Percentiles rank a stretch among this genome's conserved stretches.
Evolutionary conservation across 345 rosid genomes (phyloP).

Genomic region (Excoecaria cochinchinensis): DNA sequence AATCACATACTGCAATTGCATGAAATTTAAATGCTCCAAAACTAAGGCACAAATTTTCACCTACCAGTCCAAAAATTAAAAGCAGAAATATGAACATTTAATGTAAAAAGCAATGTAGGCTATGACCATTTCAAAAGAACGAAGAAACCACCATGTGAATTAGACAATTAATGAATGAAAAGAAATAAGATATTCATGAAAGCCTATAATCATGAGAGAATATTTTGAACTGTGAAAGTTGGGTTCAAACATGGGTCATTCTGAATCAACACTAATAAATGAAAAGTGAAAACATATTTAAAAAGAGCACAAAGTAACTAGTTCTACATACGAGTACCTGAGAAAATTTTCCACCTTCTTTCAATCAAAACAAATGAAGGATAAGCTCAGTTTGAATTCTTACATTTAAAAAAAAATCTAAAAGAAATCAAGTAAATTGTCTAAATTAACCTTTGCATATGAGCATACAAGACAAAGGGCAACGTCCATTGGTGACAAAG

Average conservation of each 20-base stretch:
- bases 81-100: neutral
- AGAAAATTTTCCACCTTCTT: neutral
- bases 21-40: neutral
- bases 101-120: neutral
- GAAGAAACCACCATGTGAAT: neutral
- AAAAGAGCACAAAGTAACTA: neutral
- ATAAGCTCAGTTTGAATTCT: neutral
- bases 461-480: neutral
- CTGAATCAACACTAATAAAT: neutral
- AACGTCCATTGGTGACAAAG: neutral
- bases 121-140: neutral
- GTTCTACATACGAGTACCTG: too few relatives aligned
- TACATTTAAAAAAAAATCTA: too few relatives aligned
- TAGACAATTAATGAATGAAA: neutral
- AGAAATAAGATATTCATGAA: neutral
- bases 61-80: neutral
- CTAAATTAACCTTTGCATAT: neutral
- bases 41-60: neutral
- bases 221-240: neutral
- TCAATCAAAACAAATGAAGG: neutral
- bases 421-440: neutral
- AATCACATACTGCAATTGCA: neutral
- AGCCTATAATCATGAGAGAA: neutral
- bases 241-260: neutral
- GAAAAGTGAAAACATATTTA: neutral